These are phyloP conservation scores for Golubevia pallescens DNA, from an alignment of 1,284 basidiomycete genomes.

Conservation along the genomic window DNA sequence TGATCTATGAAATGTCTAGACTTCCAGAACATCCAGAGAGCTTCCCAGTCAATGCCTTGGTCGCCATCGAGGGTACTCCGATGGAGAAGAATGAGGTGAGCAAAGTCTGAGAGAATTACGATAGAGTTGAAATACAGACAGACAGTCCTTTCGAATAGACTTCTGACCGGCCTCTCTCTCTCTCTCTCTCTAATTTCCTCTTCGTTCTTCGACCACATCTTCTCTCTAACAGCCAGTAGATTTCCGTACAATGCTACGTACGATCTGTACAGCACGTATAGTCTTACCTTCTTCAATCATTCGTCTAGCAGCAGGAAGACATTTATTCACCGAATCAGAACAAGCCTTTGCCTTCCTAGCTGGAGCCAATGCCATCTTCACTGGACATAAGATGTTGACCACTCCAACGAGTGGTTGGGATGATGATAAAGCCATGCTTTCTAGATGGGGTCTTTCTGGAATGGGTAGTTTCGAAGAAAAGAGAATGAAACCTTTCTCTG, in stretches of 20 bases:
- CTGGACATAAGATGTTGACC: conserved; percentile 94
- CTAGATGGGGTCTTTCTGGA: conserved; percentile 86
- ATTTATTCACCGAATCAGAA: conserved; percentile 85
- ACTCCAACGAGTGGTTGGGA: conserved; percentile 75
- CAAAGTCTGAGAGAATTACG: too few relatives aligned
- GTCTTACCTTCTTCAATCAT: conserved; percentile 90
- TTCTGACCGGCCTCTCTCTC: too few relatives aligned
- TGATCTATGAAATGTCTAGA: conserved; percentile 89
- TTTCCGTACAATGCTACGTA: conserved; percentile 85
- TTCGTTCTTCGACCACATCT: neutral
- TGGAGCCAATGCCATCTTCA: conserved; percentile 97
- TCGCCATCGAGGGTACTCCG: conserved; percentile 71
- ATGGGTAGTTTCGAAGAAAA: conserved; percentile 75
- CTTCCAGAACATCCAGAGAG: conserved; percentile 95
- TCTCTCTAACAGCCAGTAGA: conserved; percentile 71
- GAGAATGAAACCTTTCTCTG: conserved; percentile 4
- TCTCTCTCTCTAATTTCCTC: too few relatives aligned
- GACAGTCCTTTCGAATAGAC: neutral
- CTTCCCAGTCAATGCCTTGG: conserved; percentile 95
- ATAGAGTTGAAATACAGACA: too few relatives aligned
- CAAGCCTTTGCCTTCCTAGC: conserved; percentile 99
- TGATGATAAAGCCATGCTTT: conserved; percentile 91
- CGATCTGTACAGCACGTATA: conserved; percentile 91
- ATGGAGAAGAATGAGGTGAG: conserved; percentile 69
- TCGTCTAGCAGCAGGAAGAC: conserved; percentile 89